Evolutionary conservation across 257 asterid genomes (phyloP), one percentile per base, ranked within the genome.

Genomic region (Cinchona pubescens): DNA sequence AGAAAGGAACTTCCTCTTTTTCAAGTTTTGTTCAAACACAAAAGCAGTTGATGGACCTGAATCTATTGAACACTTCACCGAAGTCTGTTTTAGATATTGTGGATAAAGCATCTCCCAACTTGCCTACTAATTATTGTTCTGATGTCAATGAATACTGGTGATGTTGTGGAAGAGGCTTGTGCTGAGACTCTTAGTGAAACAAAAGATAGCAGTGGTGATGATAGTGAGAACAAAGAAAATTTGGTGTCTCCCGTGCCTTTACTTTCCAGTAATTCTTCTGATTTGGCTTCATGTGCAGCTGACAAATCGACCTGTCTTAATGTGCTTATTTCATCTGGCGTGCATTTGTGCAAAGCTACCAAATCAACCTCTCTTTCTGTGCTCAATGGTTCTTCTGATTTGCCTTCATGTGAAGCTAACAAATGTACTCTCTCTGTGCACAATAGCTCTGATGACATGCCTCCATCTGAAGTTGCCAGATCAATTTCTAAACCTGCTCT

Each of bases 1-100:
- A 88, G 80, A 83, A 87, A 81, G 92, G 90, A 12, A 92, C 90
- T 16, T 76, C 94, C 16, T 90, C 90, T 88, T 89, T 92, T 83
- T 87, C 91, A 68, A 83, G 75, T 81, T 94, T 88, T 78, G 63
- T 83, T 59, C 90, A 85, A 81, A 49, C 86, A 37, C 89, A 86
- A 61, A 90, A 79, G 68, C 80, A 78, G 10, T 71, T 43, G 75
- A 59, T 78, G 37, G 81, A 86, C 40, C 80, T 80, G 53, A 75
- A 68, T 68, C 66, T 79, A 21, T 76, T 66, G 68, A 83, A 79
- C 78, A 87, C 91, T 30, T 94, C 99, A 10, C 99, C 99, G 10
- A 89, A 84, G 81, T 94, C 99, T 23, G 97, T 94, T 56, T 83
- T 94, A 37, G 96, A 92, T 63, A 84, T 76, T 65, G 37, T 67